phyloP scores from a whole-genome alignment of 257 asterid species.

The Verbena officinalis region DNA sequence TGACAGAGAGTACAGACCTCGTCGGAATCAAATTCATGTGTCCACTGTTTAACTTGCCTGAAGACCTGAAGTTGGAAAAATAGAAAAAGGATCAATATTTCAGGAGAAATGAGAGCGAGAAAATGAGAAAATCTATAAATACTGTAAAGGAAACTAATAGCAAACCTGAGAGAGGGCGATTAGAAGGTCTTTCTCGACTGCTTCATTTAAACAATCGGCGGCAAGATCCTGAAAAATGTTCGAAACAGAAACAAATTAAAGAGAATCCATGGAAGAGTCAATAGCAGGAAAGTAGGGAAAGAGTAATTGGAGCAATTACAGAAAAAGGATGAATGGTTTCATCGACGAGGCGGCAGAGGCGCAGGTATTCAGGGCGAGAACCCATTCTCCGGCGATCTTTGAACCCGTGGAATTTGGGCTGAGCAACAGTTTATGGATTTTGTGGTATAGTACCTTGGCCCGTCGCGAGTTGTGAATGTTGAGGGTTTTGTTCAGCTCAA shows the following conservation, averaged over 20 bases:
- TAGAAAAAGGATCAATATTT: not conserved
- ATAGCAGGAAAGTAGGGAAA: not conserved
- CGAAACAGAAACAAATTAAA: not conserved
- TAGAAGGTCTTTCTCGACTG: conserved; percentile 53
- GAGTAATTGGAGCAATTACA: conserved; percentile 32
- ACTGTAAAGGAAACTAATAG: too few relatives aligned
- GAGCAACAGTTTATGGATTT: not conserved
- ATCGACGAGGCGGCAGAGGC: conserved; percentile 53
- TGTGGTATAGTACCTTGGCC: too few relatives aligned
- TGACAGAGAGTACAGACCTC: conserved; percentile 44
- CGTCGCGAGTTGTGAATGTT: too few relatives aligned
- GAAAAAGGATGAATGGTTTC: conserved; percentile 47
- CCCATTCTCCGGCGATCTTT: conserved; percentile 42
- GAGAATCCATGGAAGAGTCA: not conserved
- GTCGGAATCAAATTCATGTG: conserved; percentile 45
- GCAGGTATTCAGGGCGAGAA: conserved; percentile 35
- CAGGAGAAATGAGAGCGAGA: not conserved
- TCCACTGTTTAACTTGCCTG: conserved; percentile 62
- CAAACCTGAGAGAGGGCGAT: conserved; percentile 72
- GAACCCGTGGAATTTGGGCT: not conserved
- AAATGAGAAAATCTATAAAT: not conserved
- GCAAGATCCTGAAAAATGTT: conserved; percentile 47
- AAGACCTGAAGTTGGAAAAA: conserved; percentile 46
- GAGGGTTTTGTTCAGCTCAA: too few relatives aligned
- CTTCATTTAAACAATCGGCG: conserved; percentile 41